phyloP scores from a whole-genome alignment of 768 basidiomycete genomes.

The Russula abietina region DNA sequence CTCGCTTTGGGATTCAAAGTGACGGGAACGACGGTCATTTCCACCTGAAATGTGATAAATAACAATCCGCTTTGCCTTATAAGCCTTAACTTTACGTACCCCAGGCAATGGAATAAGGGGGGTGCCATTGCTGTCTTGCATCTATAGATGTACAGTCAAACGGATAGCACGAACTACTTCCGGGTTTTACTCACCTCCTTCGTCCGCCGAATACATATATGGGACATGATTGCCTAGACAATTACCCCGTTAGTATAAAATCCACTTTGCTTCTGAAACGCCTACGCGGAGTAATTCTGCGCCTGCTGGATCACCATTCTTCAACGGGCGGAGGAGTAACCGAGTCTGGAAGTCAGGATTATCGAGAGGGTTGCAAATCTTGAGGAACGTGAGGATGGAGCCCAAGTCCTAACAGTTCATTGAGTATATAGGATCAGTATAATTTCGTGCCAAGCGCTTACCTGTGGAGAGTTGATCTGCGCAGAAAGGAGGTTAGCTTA shows the following conservation, averaged over 20 bases:
- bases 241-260: constrained; percentile 4
- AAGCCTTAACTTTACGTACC: constrained; percentile 1
- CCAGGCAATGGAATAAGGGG: constrained; percentile 65
- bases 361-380: constrained; percentile 80
- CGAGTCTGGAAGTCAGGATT: constrained; percentile 78
- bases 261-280: background rate
- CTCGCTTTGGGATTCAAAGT: constrained; percentile 57
- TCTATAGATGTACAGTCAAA: constrained; percentile 38
- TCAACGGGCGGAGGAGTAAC: constrained; percentile 71
- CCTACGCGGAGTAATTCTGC: constrained; percentile 63
- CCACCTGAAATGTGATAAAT: constrained; percentile 44
- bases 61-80: constrained; percentile 37
- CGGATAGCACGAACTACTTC: background rate
- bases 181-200: constrained; percentile 56
- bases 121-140: constrained; percentile 77
- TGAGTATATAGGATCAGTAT: background rate
- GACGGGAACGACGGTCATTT: constrained; percentile 70
- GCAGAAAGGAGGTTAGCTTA: background rate
- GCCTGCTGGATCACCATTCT: constrained; percentile 59
- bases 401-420: constrained; percentile 67
- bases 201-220: constrained; percentile 73
- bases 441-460: constrained; percentile 26
- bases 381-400: constrained; percentile 76
- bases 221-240: constrained; percentile 64
- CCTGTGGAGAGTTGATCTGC: constrained; percentile 76